Evolutionary conservation across 495 filamentous ascomycete genomes (phyloP), one percentile per base, ranked within the genome.

Genomic region (Usnea hakonensis): DNA sequence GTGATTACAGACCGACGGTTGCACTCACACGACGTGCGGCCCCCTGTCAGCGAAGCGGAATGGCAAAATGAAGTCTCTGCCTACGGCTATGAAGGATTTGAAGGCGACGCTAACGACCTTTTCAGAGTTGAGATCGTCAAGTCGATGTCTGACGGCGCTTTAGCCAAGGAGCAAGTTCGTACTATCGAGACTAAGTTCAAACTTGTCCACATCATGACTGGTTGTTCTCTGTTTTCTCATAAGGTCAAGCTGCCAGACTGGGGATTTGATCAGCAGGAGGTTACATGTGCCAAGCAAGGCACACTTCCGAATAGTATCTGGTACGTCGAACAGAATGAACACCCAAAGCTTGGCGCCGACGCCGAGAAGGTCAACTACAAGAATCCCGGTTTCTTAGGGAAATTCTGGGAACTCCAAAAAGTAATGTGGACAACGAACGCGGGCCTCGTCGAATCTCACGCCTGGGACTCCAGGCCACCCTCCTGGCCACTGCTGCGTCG

Each of bases 391-490:
- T 97, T 98, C 81, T 83, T 97, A 60, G 95, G 92, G 60, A 98
- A 97, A 71, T 98, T 98, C 78, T 96, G 90, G 90, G 94, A 98
- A 76, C 79, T 98, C n/a, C 92, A 98, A 73, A 91, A 90, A 74
- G 95, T 98, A 43, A 98, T 98, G 94, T 98, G 94, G 94, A 89
- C 83, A 64, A 97, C 95, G 17, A 98, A 98, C 70, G 94, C 94
- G 37, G 95, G 94, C 35, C 84, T 98, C 60, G 89, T 95, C 35
- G 94, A 97, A 71, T 95, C 91, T 43, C 94, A 98, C 70, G 90
- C 91, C 55, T 98, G 94, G 94, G 94, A 98, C 73, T 97, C 94
- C 53, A 87, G 94, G 37, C 94, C 94, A 16, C 85, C 86, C 19
- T 92, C 90, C 23, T 98, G 94, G 94, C 94, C 94, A 21, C 84